These are phyloP conservation scores for Paracorniculantispora psalliotae DNA, from an alignment of 2,329 filamentous ascomycete genomes.

Conservation along the genomic window DNA sequence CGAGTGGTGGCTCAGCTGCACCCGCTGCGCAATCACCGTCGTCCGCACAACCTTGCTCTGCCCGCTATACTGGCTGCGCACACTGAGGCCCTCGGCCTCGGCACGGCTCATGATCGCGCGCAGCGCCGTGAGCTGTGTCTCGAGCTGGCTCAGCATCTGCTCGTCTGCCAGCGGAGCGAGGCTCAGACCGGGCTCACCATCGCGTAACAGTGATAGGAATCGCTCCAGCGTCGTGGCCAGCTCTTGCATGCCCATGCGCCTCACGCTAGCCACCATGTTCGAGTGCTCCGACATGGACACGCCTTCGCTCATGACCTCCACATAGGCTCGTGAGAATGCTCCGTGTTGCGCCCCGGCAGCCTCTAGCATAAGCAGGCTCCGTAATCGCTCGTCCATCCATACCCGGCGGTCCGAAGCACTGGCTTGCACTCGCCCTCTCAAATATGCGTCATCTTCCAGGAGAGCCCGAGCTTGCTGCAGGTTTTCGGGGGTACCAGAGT, in stretches of 20 bases:
- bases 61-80: conserved; percentile 72
- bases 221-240: conserved; percentile 24
- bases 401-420: conserved; percentile 28
- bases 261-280: conserved; percentile 52
- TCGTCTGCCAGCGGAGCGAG: conserved; percentile 27
- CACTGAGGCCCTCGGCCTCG: conserved; percentile 39
- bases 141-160: conserved; percentile 30
- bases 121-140: conserved; percentile 41
- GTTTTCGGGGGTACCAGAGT: conserved; percentile 35
- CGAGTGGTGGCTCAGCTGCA: conserved; percentile 72
- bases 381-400: conserved; percentile 41
- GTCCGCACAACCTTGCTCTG: conserved; percentile 67
- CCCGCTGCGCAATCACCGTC: conserved; percentile 75
- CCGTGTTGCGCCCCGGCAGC: conserved; percentile 31
- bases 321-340: conserved; percentile 54
- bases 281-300: conserved; percentile 47
- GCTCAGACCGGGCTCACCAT: conserved; percentile 34
- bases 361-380: conserved; percentile 43
- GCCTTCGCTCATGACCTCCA: conserved; percentile 54
- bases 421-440: conserved; percentile 41
- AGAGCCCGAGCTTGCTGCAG: conserved; percentile 43
- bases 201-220: conserved; percentile 24
- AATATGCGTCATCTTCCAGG: conserved; percentile 54
- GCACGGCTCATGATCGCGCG: conserved; percentile 41
- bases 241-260: conserved; percentile 44